Conservation (phyloP, 1,139 yeast genomes). For the Debaryomyces coudertii region DNA sequence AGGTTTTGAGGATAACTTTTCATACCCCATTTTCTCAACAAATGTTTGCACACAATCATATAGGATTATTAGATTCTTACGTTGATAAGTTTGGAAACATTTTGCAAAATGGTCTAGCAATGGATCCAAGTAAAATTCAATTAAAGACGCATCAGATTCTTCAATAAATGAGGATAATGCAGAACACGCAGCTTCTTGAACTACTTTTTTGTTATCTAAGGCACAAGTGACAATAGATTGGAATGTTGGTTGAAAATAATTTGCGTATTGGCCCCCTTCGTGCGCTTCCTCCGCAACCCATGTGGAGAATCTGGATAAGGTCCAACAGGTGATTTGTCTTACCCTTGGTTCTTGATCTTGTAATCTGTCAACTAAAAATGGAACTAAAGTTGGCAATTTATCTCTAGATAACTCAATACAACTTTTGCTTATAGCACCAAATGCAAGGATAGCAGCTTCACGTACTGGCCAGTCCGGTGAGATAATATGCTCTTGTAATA, state of each 20-base stretch:
- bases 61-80: constrained; percentile 75
- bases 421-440: constrained; percentile 94
- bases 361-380: constrained; percentile 80
- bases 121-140: constrained; percentile 52
- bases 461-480: constrained; percentile 83
- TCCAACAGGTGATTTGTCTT: constrained; percentile 94
- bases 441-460: constrained; percentile 90
- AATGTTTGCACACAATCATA: constrained; percentile 94
- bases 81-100: constrained; percentile 79
- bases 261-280: constrained; percentile 63
- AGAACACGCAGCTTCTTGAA: constrained; percentile 92
- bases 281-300: constrained; percentile 78
- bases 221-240: constrained; percentile 75
- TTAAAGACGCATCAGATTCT: constrained; percentile 65
- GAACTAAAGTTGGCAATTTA: constrained; percentile 79
- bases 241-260: constrained; percentile 75
- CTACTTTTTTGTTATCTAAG: constrained; percentile 83
- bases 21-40: constrained; percentile 72
- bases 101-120: constrained; percentile 68
- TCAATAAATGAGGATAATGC: constrained; percentile 85
- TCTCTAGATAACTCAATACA: constrained; percentile 72
- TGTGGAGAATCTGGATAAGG: constrained; percentile 77
- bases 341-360: constrained; percentile 81
- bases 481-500: constrained; percentile 69
- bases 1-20: constrained; percentile 54